Evolutionary conservation across 768 basidiomycete genomes (phyloP), one percentile per base, ranked within the genome.

Genomic region (Agaricus sinodeliciosus): DNA sequence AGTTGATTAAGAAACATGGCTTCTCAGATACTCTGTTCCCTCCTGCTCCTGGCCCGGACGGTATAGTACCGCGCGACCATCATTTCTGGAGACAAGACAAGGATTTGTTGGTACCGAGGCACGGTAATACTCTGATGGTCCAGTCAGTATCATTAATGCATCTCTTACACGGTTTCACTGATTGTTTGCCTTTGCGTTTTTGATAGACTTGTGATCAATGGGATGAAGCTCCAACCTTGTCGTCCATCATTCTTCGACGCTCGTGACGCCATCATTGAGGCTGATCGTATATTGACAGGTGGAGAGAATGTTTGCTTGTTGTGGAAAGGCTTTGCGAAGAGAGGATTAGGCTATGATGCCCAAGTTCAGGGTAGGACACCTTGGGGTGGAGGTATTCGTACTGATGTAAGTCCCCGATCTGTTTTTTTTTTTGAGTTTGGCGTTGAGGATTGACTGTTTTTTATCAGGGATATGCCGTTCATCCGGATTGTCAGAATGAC

Each of bases 221-320:
- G 78, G 9, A 95, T 99, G 94, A 97, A 97, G 77, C 73, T 96
- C 41, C 94, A 97, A 65, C 82, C 85, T 3, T 99, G 95, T 72
- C 78, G 86, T 25, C 95, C 95, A 16, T 78, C 75, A 43, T 94
- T 95, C 84, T 89, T 93, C 62, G 84, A 93, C 51, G 88, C 93
- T 15, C 83, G 93, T 55, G 84, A 87, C 65, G 90, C 92, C 13
- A 93, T 95, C 66, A 81, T 95, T 58, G 84, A 91, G 59, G 94
- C 95, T 18, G 95, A 97, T 66, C 73, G 90, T 65, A 70, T 89
- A 41, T 77, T 96, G 55, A 97, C 95, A 3, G 90, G 84, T 12
- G 95, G 95, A 3, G 90, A 93, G 79, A 99, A 99, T 76, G 73
- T 76, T 60, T 99, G 95, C 67, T 74, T 75, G 12, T 69, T 99